Conservation (phyloP, 805 yeast species). For the Dipodascus geniculatus region DNA sequence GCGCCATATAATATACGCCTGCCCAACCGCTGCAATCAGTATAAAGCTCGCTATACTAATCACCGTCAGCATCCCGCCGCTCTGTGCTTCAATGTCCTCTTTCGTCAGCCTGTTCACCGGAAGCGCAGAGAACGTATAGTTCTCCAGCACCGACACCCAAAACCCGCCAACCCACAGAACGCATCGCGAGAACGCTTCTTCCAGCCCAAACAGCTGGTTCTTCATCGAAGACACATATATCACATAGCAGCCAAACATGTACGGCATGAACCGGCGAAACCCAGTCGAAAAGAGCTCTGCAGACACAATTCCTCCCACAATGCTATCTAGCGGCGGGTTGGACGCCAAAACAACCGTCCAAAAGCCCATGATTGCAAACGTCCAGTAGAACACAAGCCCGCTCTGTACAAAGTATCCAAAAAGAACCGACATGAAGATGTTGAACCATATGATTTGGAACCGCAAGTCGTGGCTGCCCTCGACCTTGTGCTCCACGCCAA, state of each 20-base stretch:
- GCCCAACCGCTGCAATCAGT: conserved; percentile 47
- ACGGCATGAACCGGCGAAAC: conserved; percentile 63
- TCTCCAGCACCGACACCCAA: conserved; percentile 79
- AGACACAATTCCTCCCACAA: conserved; percentile 32
- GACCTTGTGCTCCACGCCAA: conserved; percentile 31
- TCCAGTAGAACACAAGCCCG: conserved; percentile 50
- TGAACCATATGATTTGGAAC: conserved; percentile 40
- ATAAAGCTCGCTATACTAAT: conserved; percentile 37
- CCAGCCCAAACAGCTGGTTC: conserved; percentile 16
- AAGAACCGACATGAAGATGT: conserved; percentile 45
- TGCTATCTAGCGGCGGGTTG: conserved; percentile 54
- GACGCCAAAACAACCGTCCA: conserved; percentile 78
- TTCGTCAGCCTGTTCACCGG: conserved; percentile 79
- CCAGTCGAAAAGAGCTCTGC: conserved; percentile 60
- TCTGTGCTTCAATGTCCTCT: conserved; percentile 57
- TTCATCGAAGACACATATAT: conserved; percentile 36
- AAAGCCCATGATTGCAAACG: conserved; percentile 51
- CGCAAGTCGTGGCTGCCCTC: conserved; percentile 64
- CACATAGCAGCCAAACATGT: conserved; percentile 56
- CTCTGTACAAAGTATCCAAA: conserved; percentile 36
- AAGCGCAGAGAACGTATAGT: conserved; percentile 75
- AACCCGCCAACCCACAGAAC: conserved; percentile 67
- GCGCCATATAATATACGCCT: conserved; percentile 71
- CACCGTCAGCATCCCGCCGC: conserved; percentile 66
- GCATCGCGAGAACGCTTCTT: conserved; percentile 27